These are phyloP conservation scores for Neocucurbitaria cava DNA, from an alignment of 2,329 filamentous ascomycete genomes.

Conservation along the genomic window DNA sequence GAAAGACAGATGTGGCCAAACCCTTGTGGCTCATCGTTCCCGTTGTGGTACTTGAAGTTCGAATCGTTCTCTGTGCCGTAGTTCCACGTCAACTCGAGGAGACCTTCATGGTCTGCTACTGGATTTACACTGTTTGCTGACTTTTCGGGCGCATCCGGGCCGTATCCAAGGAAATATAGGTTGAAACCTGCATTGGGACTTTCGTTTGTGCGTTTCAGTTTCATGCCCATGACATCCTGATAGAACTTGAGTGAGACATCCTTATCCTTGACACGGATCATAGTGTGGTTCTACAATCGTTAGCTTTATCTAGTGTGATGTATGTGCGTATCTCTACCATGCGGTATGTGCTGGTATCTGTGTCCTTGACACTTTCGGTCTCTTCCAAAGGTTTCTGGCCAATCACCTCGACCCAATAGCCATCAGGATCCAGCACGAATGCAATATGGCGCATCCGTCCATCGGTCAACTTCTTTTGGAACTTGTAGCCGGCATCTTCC, in stretches of 20 bases:
- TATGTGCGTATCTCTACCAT: constrained; percentile 51
- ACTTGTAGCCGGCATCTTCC: constrained; percentile 87
- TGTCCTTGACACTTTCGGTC: constrained; percentile 74
- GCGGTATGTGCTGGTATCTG: constrained; percentile 77
- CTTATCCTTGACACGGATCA: constrained; percentile 85
- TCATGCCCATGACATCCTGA: constrained; percentile 87
- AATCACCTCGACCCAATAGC: constrained; percentile 76
- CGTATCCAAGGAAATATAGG: constrained; percentile 90
- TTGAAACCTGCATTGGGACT: constrained; percentile 78
- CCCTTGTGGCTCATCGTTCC: constrained; percentile 89
- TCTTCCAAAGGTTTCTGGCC: constrained; percentile 74
- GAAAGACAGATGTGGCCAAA: constrained; percentile 91
- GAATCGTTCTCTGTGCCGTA: constrained; percentile 85
- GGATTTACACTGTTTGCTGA: constrained; percentile 64
- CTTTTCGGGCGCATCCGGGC: constrained; percentile 54
- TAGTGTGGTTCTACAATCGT: constrained; percentile 75
- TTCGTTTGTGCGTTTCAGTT: constrained; percentile 75
- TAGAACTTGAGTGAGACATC: constrained; percentile 58
- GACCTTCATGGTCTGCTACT: constrained; percentile 75
- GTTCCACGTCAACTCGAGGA: constrained; percentile 90
- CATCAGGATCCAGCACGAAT: constrained; percentile 87
- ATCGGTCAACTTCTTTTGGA: constrained; percentile 93
- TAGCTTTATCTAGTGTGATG: constrained; percentile 6
- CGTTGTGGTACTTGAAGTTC: constrained; percentile 86
- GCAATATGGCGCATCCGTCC: constrained; percentile 78